Evolutionary conservation across 768 basidiomycete species (phyloP), one percentile per base, ranked within the genome.

Genomic region (Lactifluus subvellereus): DNA sequence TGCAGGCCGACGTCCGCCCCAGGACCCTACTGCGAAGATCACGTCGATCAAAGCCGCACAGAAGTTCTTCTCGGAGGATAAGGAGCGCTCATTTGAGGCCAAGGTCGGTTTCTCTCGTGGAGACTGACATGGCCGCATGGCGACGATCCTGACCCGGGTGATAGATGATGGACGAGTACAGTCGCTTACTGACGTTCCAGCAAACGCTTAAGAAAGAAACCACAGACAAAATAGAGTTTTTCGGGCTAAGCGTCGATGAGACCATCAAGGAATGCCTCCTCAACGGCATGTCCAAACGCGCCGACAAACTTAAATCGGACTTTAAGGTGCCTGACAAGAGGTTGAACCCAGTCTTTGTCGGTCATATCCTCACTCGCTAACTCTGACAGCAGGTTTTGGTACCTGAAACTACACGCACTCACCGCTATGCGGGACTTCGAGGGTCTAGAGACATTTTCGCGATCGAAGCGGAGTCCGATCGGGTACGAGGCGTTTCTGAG

Each of bases 241-340:
- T 93, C 67, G 94, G 94, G 0, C 73, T 86, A 54, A 94, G 89
- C 69, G 79, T 97, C 59, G 94, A 90, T 69, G 90, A 91, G 64
- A 97, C 97, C 2, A 87, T 98, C 63, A 80, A 84, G 27, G 77
- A 77, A 33, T 91, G 93, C 66, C 72, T 98, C 20, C 71, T 88
- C 38, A 91, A 89, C 59, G 88, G 87, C 11, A 80, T 95, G 78
- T 75, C 82, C 20, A 98, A 95, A 76, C 82, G 85, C 62, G 97
- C 94, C 0, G 97, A 99, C 70, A 92, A 88, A 70, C 74, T 96
- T 63, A 87, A 89, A 71, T 78, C 79, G 1, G 96, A 98, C 67
- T 98, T 93, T 79, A 95, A 90, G 71, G 91, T 99, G 1, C 84
- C 94, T 0, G 97, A 98, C 71, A 98, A 95, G 77, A 80, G 96